Percentiles rank a stretch among this genome's conserved stretches.
Evolutionary conservation across 805 yeast species (phyloP).

Genomic region (Ogataea pini): DNA sequence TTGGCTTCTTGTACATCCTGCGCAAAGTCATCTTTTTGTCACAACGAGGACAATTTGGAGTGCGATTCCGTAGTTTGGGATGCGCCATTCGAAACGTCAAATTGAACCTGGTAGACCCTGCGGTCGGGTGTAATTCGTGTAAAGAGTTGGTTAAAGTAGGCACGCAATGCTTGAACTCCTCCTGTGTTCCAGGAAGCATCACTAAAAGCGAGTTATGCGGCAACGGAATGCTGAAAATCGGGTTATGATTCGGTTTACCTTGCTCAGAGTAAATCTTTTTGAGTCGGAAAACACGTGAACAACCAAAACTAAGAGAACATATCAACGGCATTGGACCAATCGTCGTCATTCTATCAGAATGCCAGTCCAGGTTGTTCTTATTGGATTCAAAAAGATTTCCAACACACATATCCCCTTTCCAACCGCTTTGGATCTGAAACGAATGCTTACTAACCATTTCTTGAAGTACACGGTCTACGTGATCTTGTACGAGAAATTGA

Average conservation of each 20-base stretch:
- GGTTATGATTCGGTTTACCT: conserved; percentile 26
- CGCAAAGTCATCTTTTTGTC: conserved; percentile 52
- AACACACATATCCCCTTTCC: conserved; percentile 57
- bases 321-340: conserved; percentile 73
- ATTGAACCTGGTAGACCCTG: conserved; percentile 57
- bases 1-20: conserved; percentile 49
- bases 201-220: conserved; percentile 70
- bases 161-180: conserved; percentile 67
- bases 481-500: conserved; percentile 40
- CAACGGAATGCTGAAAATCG: conserved; percentile 53
- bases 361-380: conserved; percentile 64
- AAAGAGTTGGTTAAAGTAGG: conserved; percentile 45
- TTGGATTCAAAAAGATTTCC: conserved; percentile 56
- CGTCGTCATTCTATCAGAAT: conserved; percentile 70
- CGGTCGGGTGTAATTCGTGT: conserved; percentile 41
- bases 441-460: conserved; percentile 27
- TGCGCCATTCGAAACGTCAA: conserved; percentile 64
- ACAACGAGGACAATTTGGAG: conserved; percentile 47
- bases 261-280: conserved; percentile 39
- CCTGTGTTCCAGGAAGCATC: conserved; percentile 83
- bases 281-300: conserved; percentile 65
- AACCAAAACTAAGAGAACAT: conserved; percentile 69
- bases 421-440: conserved; percentile 41
- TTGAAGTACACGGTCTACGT: conserved; percentile 38
- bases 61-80: conserved; percentile 34